Evolutionary conservation across 2,329 filamentous ascomycete species (phyloP).

Genomic region (Biscogniauxia mediterranea): DNA sequence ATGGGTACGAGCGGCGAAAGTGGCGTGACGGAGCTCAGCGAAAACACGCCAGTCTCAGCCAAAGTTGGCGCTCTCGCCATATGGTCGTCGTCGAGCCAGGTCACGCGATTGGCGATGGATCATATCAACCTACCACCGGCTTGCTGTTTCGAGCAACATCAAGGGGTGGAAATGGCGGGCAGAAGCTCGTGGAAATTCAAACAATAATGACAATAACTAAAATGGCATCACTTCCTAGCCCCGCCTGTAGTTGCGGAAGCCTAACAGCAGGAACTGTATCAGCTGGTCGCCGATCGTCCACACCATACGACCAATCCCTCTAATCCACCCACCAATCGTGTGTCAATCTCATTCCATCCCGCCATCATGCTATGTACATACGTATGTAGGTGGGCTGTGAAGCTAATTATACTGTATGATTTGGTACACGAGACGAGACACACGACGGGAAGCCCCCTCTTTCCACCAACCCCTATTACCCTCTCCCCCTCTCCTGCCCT

Average conservation of each 20-base stretch:
- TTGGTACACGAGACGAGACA: slow-evolving; percentile 5
- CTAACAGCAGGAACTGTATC: slow-evolving; percentile 18
- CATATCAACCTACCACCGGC: background rate
- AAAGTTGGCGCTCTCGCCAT: slow-evolving; percentile 13
- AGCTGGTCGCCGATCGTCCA: slow-evolving; percentile 28
- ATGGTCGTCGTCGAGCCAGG: slow-evolving; percentile 4
- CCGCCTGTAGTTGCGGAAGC: background rate
- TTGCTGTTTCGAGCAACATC: background rate
- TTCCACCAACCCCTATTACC: slow-evolving; percentile 17
- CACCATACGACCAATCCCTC: slow-evolving; percentile 1
- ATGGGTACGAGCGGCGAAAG: slow-evolving; percentile 6
- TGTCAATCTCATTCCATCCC: background rate
- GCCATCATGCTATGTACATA: background rate
- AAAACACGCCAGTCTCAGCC: slow-evolving; percentile 25
- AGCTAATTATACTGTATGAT: background rate
- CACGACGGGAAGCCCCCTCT: slow-evolving; percentile 13
- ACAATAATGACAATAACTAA: background rate
- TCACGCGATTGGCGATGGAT: slow-evolving; percentile 27
- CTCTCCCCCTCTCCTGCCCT: slow-evolving; percentile 18
- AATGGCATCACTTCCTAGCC: background rate
- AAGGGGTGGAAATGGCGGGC: background rate
- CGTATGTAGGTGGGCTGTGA: slow-evolving; percentile 7
- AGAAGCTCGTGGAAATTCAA: background rate
- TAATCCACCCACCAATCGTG: background rate
- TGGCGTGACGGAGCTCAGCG: slow-evolving; percentile 4